Percentiles rank a stretch among this genome's conserved stretches.
Conservation (phyloP, 371 early-diverging fungal genomes). For the Mucor saturninus region DNA sequence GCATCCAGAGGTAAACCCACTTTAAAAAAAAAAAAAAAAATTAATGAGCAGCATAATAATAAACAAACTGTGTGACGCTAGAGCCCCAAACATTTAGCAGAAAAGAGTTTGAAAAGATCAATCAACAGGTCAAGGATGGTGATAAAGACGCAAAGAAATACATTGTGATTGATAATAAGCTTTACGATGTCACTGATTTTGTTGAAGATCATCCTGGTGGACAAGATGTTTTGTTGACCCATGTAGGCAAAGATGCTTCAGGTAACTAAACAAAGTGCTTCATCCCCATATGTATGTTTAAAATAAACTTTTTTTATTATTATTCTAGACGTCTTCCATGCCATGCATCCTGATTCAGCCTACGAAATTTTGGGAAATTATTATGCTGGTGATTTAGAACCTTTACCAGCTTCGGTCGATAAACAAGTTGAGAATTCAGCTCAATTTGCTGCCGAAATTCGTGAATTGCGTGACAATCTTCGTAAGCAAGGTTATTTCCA, state of each 20-base stretch:
- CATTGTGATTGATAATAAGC: slow-evolving; percentile 81
- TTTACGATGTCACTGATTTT: slow-evolving; percentile 89
- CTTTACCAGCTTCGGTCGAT: slow-evolving; percentile 34
- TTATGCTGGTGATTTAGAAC: slow-evolving; percentile 78
- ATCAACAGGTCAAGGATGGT: slow-evolving; percentile 49
- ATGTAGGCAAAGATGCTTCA: slow-evolving; percentile 85
- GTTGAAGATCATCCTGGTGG: slow-evolving; percentile 88
- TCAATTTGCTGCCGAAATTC: slow-evolving; percentile 64
- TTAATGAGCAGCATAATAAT: slow-evolving; percentile 5
- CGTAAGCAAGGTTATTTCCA: slow-evolving; percentile 69
- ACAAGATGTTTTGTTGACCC: slow-evolving; percentile 66
- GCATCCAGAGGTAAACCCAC: neutral
- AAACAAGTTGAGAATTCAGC: slow-evolving; percentile 24
- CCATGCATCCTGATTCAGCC: slow-evolving; percentile 79
- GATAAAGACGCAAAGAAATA: slow-evolving; percentile 58
- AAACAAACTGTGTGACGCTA: slow-evolving; percentile 17
- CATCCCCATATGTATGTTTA: neutral
- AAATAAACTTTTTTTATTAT: neutral
- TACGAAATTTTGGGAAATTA: slow-evolving; percentile 77
- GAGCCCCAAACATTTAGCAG: slow-evolving; percentile 34
- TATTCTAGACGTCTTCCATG: slow-evolving; percentile 82
- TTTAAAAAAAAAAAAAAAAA: slow-evolving; percentile 5
- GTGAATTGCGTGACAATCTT: slow-evolving; percentile 66
- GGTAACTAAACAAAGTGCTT: slow-evolving; percentile 45
- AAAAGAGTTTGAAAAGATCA: slow-evolving; percentile 41